Evolutionary conservation across 345 rosid species (phyloP), one percentile per base, ranked within the genome.

Genomic region (Dipteronia dyeriana): DNA sequence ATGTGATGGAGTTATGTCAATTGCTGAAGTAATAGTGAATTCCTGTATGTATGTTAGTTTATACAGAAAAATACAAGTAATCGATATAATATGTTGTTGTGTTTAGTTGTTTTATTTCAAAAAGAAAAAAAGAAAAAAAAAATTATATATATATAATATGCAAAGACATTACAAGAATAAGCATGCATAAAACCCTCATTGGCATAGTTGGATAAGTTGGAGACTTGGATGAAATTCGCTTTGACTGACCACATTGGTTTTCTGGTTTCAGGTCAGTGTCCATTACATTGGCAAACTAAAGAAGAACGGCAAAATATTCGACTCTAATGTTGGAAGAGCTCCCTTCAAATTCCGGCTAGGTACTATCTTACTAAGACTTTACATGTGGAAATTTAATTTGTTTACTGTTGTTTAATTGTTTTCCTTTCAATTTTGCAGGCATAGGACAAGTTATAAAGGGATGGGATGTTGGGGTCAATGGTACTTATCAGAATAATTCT

Each of bases 391-490:
- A 56, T 19, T 66, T 75, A 13, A 60, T 71, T 71, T n/a, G 6
- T 78, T 69, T 16, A 6, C 74, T 61, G 1, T 11, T 47, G 9
- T 12, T 34, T 75, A 31, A 61, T 22, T 61, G 47, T 68, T 76
- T 72, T 68, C 59, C 41, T 73, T 59, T 70, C 56, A 71, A 70
- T 86, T 41, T 72, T 79, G 72, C 82, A 97, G 98, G 99, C 73
- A 78, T 91, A 1, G 98, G 98, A 49, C 83, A 90, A 82, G 99
- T 97, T 75, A 97, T 97, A 66, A 91, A 91, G 84, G 99, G 98
- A 77, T 97, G 98, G 99, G 99, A 97, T 85, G 94, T 94, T 70
- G 99, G 98, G 22, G 94, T 97, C 63, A 84, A 83, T 26, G 98
- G 99, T 97, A 85, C 84, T 65, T 64, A 68, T 34, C 68, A n/a